A percentile compares a stretch with the other conserved stretches of the same genome.
These are phyloP conservation scores for Phytophthora crassamura DNA, from an alignment of 352 stramenopile genomes.

Conservation along the genomic window DNA sequence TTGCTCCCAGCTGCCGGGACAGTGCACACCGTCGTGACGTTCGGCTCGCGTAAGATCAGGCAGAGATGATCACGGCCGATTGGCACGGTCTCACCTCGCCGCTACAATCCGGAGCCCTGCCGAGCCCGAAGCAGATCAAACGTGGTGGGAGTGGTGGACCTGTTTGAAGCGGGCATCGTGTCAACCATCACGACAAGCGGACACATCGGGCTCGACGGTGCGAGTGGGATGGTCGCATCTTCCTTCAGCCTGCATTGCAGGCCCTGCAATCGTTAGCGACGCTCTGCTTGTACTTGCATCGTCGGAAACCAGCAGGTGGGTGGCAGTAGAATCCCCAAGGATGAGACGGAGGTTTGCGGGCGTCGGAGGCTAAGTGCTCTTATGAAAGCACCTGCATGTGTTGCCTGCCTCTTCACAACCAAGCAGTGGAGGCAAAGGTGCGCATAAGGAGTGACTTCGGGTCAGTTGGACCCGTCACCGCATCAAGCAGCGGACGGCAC, in stretches of 20 bases:
- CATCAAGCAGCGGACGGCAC: constrained; percentile 18
- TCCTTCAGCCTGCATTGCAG: not conserved
- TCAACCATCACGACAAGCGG: no score
- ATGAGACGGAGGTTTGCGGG: constrained; percentile 6
- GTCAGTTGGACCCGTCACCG: constrained; percentile 14
- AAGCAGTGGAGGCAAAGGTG: constrained; percentile 21
- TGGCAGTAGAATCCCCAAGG: not conserved
- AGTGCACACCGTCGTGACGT: constrained; percentile 14
- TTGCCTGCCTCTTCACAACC: not conserved
- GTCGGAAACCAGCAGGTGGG: constrained; percentile 22
- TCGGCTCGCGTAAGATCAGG: constrained; percentile 8
- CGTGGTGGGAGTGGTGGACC: constrained; percentile 11
- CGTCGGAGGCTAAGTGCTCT: constrained; percentile 12
- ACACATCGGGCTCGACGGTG: no score
- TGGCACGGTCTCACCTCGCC: constrained; percentile 27
- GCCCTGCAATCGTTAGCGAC: no score
- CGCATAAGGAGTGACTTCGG: not conserved
- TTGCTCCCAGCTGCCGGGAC: constrained; percentile 21
- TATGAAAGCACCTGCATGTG: constrained; percentile 2
- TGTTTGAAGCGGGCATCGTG: no score
- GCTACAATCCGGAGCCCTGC: constrained; percentile 15
- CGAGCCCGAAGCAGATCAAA: constrained; percentile 39
- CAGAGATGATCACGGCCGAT: constrained; percentile 17
- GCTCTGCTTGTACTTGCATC: not conserved
- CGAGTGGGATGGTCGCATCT: not conserved